Evolutionary conservation across 371 early-diverging fungal species (phyloP).

Genomic region (Pancytospora philotis): DNA sequence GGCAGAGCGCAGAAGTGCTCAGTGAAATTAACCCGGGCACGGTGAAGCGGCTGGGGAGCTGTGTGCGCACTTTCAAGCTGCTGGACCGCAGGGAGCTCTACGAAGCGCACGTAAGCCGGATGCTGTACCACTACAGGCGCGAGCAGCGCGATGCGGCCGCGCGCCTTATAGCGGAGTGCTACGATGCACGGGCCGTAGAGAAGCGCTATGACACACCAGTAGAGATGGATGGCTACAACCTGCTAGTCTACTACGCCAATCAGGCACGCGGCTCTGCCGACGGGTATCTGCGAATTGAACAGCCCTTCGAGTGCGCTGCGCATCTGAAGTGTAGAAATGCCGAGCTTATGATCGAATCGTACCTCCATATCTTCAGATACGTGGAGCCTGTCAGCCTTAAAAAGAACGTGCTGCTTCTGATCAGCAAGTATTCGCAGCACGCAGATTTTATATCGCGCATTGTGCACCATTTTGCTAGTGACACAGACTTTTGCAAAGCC

Average conservation of each 20-base stretch:
- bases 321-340: neutral
- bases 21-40: neutral
- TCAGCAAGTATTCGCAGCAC: neutral
- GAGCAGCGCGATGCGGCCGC: neutral
- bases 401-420: neutral
- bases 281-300: neutral
- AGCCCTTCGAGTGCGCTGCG: too few species aligned
- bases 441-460: neutral
- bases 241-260: neutral
- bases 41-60: neutral
- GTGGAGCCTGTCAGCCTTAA: neutral
- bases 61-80: neutral
- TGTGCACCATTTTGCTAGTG: neutral
- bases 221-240: neutral
- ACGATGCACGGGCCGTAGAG: neutral
- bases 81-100: neutral
- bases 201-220: neutral
- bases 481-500: neutral
- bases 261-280: neutral
- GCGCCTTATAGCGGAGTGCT: neutral
- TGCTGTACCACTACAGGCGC: neutral
- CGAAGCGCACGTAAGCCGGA: neutral
- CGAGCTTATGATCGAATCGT: neutral
- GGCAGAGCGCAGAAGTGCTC: neutral
- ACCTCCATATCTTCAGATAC: neutral